Base-by-base conservation (phyloP, 2,329 filamentous ascomycete genomes). In the Catunica adiposa region DNA sequence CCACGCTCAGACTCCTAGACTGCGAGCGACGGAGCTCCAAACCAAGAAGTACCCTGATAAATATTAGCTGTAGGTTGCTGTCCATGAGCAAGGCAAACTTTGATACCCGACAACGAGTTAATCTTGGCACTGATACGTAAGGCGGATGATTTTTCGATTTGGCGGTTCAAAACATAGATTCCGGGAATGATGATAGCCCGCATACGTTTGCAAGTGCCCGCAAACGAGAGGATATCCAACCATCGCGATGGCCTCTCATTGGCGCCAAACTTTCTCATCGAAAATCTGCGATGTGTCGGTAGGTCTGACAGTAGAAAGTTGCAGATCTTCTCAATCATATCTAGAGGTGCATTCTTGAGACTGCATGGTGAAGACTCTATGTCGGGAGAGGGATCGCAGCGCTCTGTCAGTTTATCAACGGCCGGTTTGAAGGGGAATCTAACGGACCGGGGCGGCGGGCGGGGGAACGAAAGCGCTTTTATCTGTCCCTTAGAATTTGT, bases 91-190 rank as follows among this genome's bases (percentile, higher is more conserved):
- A 58, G 23, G 8, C 46, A 44, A 40, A 34, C 22, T 6, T 42
- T 17, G 26, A 58, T 34, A 23, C 56, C 40, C 8, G 53, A 52
- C 20, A 52, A n/a, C 6, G 56, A 58, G 15, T 44, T 44, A 9
- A 25, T 23, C 17, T 55, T 52, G n/a, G 56, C 56, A 3, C 52
- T 55, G 47, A 55, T 22, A 2, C 56, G 25, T 25, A 58, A 52
- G 3, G 56, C 56, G 9, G 56, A 58, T 11, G 52, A 58, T 1
- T 51, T 51, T 29, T 58, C 56, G 20, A 55, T 31, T 14, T n/a
- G 31, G 29, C 29, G 53, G 38, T 58, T 58, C 44, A 58, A 29
- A 7, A 23, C 5, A 47, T 58, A 58, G 38, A 58, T 58, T 8
- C 29, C 31, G 11, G 46, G 34, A 3, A 52, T 47, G 46, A 58